Evolutionary conservation across 768 basidiomycete species (phyloP).

Genomic region (Dacryopinax primogenitus): DNA sequence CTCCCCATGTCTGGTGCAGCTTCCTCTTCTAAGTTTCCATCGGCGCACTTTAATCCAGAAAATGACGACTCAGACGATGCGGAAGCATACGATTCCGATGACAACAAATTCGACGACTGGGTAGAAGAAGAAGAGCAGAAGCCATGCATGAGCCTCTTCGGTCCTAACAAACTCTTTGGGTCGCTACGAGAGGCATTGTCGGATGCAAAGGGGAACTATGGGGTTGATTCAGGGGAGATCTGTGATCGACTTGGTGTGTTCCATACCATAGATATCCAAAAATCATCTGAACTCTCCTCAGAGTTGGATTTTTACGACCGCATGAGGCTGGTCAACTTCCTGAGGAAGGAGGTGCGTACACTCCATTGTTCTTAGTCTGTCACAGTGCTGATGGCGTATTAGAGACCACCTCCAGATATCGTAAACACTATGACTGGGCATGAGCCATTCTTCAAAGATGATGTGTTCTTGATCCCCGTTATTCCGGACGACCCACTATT

Average conservation of each 20-base stretch:
- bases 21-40: neutral
- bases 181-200: slow-evolving; percentile 46
- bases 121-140: neutral
- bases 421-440: slow-evolving; percentile 39
- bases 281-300: slow-evolving; percentile 21
- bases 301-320: slow-evolving; percentile 68
- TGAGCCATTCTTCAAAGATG: slow-evolving; percentile 55
- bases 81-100: neutral
- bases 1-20: neutral
- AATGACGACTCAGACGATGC: slow-evolving; percentile 1
- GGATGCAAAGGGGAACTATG: slow-evolving; percentile 48
- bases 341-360: slow-evolving; percentile 52
- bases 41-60: neutral
- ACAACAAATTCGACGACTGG: slow-evolving; percentile 5
- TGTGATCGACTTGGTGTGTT: slow-evolving; percentile 45
- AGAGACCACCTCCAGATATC: slow-evolving; percentile 43
- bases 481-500: slow-evolving; percentile 80
- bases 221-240: slow-evolving; percentile 46
- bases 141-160: slow-evolving; percentile 5
- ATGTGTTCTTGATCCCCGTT: slow-evolving; percentile 69
- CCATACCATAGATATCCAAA: neutral
- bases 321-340: slow-evolving; percentile 75
- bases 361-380: neutral
- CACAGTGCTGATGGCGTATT: slow-evolving; percentile 13
- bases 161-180: slow-evolving; percentile 41